A percentile compares a stretch with the other conserved stretches of the same genome.
Conservation (phyloP, 2,329 filamentous ascomycete species). For the Fusarium longipes region DNA sequence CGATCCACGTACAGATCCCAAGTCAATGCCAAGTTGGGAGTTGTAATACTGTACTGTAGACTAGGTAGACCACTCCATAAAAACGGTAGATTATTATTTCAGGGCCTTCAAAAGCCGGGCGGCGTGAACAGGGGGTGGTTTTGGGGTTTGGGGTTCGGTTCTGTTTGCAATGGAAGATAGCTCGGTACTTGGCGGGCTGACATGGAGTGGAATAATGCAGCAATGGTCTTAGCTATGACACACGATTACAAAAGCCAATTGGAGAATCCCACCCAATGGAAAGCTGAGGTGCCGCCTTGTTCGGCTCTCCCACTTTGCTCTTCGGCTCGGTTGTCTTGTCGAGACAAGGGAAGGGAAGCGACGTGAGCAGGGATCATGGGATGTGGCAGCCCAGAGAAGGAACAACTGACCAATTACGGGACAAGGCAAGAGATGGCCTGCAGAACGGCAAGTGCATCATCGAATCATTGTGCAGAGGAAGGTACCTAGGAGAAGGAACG, state of each 20-base stretch:
- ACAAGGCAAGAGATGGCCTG: slow-evolving; percentile 35
- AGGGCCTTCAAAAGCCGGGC: not conserved
- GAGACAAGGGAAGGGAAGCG: slow-evolving; percentile 1
- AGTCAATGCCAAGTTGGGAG: not conserved
- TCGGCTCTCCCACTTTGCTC: slow-evolving; percentile 3
- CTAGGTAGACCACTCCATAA: not conserved
- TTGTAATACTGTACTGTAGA: not conserved
- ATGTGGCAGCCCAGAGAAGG: slow-evolving; percentile 4
- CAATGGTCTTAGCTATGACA: slow-evolving; percentile 24
- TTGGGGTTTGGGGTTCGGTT: slow-evolving; percentile 15
- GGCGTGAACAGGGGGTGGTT: not conserved
- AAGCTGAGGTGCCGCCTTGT: slow-evolving; percentile 13
- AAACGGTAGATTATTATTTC: not conserved
- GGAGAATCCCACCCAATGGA: slow-evolving; percentile 33
- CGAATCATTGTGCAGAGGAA: slow-evolving; percentile 20
- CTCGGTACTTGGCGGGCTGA: slow-evolving; percentile 36
- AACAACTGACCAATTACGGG: slow-evolving; percentile 27
- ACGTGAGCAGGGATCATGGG: not conserved
- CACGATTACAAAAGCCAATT: slow-evolving; percentile 40
- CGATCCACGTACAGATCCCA: not conserved
- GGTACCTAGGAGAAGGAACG: slow-evolving; percentile 32
- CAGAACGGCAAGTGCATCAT: slow-evolving; percentile 26
- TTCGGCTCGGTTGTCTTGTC: not conserved
- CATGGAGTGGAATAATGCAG: slow-evolving; percentile 10
- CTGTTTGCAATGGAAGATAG: slow-evolving; percentile 16